Base-by-base conservation (phyloP, 1,284 basidiomycete species). In the Golubevia sp. region DNA sequence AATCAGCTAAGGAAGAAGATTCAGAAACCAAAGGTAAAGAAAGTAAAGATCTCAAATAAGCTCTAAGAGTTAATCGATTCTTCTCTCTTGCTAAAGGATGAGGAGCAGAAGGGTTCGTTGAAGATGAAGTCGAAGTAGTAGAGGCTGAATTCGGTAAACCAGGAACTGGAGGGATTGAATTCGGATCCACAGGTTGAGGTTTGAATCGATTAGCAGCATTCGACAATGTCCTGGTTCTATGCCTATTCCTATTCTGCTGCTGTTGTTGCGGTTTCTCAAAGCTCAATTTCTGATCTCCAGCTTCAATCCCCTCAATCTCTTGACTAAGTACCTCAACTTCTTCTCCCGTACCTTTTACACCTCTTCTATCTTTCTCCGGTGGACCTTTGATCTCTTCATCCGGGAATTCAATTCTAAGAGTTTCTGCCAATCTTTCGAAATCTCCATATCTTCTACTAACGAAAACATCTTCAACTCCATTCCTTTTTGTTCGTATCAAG, bases 41-140 rank as follows among this genome's bases (percentile, higher is more conserved):
- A 50, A 99, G 86, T 21, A 99, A 86, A 0, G 89, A 85, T 70
- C 92, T 91, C 15, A 99, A 87, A 84, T 98, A 99, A 0, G 94
- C 92, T 23, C 97, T 89, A 6, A 99, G 88, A 0, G 97, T 99
- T 6, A 99, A 86, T 5, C 97, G 88, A 76, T 99, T 99, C 87
- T 94, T 96, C 84, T 99, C 97, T 26, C 80, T 62, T 11, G 79
- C 71, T 18, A 82, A 68, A 1, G 71, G 71, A 7, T 85, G 84
- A 0, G 85, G 60, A 62, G 64, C 66, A 70, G 51, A 20, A 56
- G 67, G 34, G 68, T 49, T 27, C 59, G 64, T 49, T 59, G 15
- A 23, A 66, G 64, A 2, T 52, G 53, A 1, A 60, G 59, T 21
- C 56, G 48, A 55, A 57, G 24, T 79, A 68, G 34, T 30, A n/a